Base-by-base conservation (phyloP, 1,139 yeast species). In the Saccharomyces hybrid region DNA sequence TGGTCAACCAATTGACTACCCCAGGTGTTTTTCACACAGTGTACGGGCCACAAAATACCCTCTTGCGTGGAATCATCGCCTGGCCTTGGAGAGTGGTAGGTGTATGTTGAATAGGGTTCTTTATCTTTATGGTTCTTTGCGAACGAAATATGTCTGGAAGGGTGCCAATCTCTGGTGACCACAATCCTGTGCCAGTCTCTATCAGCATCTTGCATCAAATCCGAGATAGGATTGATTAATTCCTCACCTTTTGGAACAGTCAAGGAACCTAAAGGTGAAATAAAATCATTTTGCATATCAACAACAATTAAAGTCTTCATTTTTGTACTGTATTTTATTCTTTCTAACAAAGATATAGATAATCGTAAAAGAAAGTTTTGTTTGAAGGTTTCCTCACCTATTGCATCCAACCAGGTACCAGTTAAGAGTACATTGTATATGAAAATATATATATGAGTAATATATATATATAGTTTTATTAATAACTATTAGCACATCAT, bases 101-200 rank as follows among this genome's bases (percentile, higher is more conserved):
- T 72, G 48, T 78, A 58, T 2, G 73, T 68, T 0, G 81, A 73
- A 66, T 75, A 89, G 1, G 93, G 88, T 2, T 74, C 69, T 6
- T 75, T 76, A 0, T 68, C 70, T 19, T 38, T 38, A 62, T 88
- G 89, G 54, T 79, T 82, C 0, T 83, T 77, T 0, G 97, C 96
- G 75, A 91, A 91, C 3, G 96, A 88, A 1, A 80, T 77, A 67
- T 91, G 97, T 63, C 81, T 75, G 13, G 61, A 49, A 0, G 97
- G 96, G 67, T 91, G 98, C 95, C 96, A 89, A 67, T 91, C 98
- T 65, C 85, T 83, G 1, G 96, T 85, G 46, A 90, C 85, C 1
- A 87, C 78, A 3, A 88, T 74, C 2, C 82, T 71, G 42, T 76
- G 72, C 95, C 95, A 90, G 44, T 38, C 44, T 38, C 44, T 38